Evolutionary conservation across 78 protist genomes (phyloP).

Genomic region (Dictyostelium firmibasis): DNA sequence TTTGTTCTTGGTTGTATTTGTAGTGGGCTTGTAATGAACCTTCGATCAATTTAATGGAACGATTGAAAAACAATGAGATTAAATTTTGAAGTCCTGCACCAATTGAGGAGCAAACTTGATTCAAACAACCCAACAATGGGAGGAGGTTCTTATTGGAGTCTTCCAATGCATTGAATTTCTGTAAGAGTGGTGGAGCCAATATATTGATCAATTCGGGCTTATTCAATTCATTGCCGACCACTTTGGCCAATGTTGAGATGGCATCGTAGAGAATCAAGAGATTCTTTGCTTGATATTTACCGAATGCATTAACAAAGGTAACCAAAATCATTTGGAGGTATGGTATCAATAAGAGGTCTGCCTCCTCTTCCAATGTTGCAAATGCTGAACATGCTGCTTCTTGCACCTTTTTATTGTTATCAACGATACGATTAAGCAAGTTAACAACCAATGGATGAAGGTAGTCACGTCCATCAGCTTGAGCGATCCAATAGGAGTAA

Average conservation of each 20-base stretch:
- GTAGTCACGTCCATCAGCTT: not conserved
- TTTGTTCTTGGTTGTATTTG: not conserved
- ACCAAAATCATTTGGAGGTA: conserved; percentile 70
- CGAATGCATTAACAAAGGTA: conserved; percentile 82
- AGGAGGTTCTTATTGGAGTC: conserved; percentile 83
- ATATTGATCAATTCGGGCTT: conserved; percentile 57
- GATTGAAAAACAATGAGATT: conserved; percentile 26
- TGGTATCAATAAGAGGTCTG: conserved; percentile 54
- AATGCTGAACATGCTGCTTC: conserved; percentile 95
- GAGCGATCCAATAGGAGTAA: conserved; percentile 62
- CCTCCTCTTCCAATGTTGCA: conserved; percentile 91
- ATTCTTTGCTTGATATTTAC: conserved; percentile 88
- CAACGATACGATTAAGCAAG: conserved; percentile 83
- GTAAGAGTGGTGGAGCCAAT: conserved; percentile 88
- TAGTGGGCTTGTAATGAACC: not conserved
- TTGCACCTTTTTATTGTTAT: conserved; percentile 89
- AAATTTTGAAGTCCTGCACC: conserved; percentile 54
- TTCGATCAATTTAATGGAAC: conserved; percentile 62
- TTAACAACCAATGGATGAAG: conserved; percentile 37
- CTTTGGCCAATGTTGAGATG: conserved; percentile 86
- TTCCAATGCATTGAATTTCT: conserved; percentile 69
- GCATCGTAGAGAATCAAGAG: conserved; percentile 90
- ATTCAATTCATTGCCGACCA: conserved; percentile 83
- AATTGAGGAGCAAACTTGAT: conserved; percentile 85
- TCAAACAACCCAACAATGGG: conserved; percentile 92